These are phyloP conservation scores for Fonsecaea pedrosoi DNA, from an alignment of 2,329 filamentous ascomycete genomes.

Conservation along the genomic window DNA sequence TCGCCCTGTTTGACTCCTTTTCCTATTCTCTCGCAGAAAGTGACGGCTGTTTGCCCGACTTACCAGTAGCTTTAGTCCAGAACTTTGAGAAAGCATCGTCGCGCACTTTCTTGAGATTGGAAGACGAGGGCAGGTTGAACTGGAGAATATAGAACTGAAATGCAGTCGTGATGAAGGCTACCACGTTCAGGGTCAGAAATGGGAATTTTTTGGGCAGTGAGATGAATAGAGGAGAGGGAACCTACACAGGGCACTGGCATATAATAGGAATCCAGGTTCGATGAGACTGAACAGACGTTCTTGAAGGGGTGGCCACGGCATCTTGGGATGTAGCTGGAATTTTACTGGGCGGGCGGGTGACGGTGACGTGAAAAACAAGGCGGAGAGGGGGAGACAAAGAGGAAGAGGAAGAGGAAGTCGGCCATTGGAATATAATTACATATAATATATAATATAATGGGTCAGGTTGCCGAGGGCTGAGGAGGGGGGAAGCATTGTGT, in stretches of 20 bases:
- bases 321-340: background rate
- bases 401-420: background rate
- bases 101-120: slow-evolving; percentile 42
- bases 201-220: background rate
- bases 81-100: slow-evolving; percentile 52
- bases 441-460: background rate
- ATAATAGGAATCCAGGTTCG: slow-evolving; percentile 23
- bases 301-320: slow-evolving; percentile 31
- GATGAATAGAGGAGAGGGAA: background rate
- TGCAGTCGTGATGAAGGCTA: slow-evolving; percentile 28
- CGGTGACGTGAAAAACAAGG: background rate
- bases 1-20: background rate
- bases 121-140: slow-evolving; percentile 18
- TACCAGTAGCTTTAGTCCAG: slow-evolving; percentile 50
- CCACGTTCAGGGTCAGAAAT: background rate
- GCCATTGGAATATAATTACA: background rate
- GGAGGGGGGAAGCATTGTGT: background rate
- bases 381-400: background rate
- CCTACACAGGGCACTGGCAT: slow-evolving; percentile 21
- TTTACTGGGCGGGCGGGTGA: background rate
- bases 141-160: slow-evolving; percentile 28
- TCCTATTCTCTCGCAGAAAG: background rate
- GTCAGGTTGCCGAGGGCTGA: background rate
- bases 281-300: slow-evolving; percentile 22
- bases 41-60: slow-evolving; percentile 14